A percentile compares a stretch with the other conserved stretches of the same genome.
phyloP scores from a whole-genome alignment of 495 filamentous ascomycete genomes.

The Apodospora peruviana region DNA sequence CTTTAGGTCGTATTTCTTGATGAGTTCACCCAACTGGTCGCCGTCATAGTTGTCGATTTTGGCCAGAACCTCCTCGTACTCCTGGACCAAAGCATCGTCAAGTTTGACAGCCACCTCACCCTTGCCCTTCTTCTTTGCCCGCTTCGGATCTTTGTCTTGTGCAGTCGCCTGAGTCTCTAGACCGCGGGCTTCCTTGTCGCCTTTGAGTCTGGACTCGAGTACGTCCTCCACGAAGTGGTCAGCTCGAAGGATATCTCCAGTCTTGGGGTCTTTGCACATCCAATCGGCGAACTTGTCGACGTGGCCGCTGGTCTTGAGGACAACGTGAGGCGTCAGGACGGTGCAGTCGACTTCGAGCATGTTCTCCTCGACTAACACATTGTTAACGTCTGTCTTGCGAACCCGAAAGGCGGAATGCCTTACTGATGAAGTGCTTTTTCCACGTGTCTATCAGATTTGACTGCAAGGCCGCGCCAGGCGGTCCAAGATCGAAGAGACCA shows the following conservation, averaged over 20 bases:
- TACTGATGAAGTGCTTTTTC: constrained; percentile 79
- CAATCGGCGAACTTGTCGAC: constrained; percentile 97
- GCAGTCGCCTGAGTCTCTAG: constrained; percentile 64
- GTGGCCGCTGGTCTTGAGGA: constrained; percentile 93
- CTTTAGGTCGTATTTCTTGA: constrained; percentile 64
- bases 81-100: constrained; percentile 58
- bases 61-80: constrained; percentile 68
- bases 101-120: constrained; percentile 53
- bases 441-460: constrained; percentile 85
- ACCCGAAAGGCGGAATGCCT: not conserved
- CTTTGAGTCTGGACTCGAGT: constrained; percentile 75
- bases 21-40: constrained; percentile 62
- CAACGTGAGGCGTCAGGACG: constrained; percentile 78
- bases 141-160: constrained; percentile 39
- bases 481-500: constrained; percentile 82
- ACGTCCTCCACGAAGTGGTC: constrained; percentile 96
- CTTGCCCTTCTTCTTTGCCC: constrained; percentile 55
- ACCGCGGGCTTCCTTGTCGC: constrained; percentile 71
- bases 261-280: constrained; percentile 99
- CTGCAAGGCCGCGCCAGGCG: constrained; percentile 72
- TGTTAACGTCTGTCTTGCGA: not conserved
- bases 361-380: constrained; percentile 60
- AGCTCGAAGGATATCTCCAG: constrained; percentile 90
- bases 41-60: constrained; percentile 75
- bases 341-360: constrained; percentile 88